Evolutionary conservation across 176 grass and related monocot species (phyloP).

Genomic region (Leersia perrieri): DNA sequence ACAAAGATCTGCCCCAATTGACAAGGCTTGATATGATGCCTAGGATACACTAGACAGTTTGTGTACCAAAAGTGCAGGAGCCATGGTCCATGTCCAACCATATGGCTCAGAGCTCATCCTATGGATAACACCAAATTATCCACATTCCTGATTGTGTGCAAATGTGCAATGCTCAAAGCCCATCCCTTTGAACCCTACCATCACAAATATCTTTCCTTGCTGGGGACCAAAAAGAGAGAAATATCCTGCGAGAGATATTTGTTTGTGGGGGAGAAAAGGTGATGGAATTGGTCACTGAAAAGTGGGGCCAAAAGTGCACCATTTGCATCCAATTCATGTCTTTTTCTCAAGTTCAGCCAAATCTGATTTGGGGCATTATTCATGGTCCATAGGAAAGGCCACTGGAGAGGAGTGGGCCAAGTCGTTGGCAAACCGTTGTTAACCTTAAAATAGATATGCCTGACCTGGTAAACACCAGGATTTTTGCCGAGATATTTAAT

Average conservation of each 20-base stretch:
- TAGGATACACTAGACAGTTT: neutral
- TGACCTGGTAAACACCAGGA: neutral
- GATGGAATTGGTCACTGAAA: neutral
- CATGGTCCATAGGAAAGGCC: constrained; percentile 29
- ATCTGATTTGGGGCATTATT: constrained; percentile 4
- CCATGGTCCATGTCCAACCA: constrained; percentile 40
- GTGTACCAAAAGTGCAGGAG: constrained; percentile 34
- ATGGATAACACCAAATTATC: constrained; percentile 25
- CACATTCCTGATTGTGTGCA: neutral
- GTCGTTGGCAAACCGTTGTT: neutral
- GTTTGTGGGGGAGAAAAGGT: neutral
- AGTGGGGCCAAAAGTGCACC: constrained; percentile 37
- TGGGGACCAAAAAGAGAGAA: constrained; percentile 11
- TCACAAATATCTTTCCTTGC: constrained; percentile 30
- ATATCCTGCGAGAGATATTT: constrained; percentile 35
- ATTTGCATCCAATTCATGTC: neutral
- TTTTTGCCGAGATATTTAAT: neutral
- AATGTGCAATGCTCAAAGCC: neutral
- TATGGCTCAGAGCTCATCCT: constrained; percentile 20
- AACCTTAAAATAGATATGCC: constrained; percentile 31
- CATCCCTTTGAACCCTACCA: constrained; percentile 3
- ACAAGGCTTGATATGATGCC: neutral
- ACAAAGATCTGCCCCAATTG: constrained; percentile 14
- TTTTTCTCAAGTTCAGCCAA: constrained; percentile 3
- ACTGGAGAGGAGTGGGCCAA: constrained; percentile 20